phyloP scores from a whole-genome alignment of 2,329 filamentous ascomycete genomes.

The Immersiporthe knoxdaviesiana region DNA sequence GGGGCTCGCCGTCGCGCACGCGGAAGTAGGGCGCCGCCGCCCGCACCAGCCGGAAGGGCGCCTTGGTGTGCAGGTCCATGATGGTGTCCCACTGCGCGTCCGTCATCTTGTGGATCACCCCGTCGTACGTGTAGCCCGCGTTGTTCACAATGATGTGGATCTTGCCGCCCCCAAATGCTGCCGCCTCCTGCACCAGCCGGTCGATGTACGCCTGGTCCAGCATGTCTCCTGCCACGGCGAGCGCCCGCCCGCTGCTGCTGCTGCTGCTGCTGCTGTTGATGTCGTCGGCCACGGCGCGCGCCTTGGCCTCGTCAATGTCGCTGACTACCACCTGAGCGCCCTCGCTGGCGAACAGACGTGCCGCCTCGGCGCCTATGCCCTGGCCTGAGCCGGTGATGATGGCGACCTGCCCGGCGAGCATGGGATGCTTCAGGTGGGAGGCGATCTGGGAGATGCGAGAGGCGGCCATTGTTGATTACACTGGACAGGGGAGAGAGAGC shows the following conservation, averaged over 20 bases:
- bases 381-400: conserved; percentile 88
- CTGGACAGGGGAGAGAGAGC: not conserved
- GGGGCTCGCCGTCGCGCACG: conserved; percentile 77
- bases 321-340: conserved; percentile 83
- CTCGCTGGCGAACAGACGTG: conserved; percentile 82
- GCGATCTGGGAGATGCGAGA: conserved; percentile 71
- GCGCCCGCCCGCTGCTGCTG: conserved; percentile 64
- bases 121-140: conserved; percentile 91
- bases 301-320: conserved; percentile 80
- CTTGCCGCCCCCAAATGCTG: conserved; percentile 82
- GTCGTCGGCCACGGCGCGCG: conserved; percentile 64
- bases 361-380: conserved; percentile 85
- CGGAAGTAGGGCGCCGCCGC: conserved; percentile 85
- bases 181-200: conserved; percentile 72
- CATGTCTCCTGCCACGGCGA: conserved; percentile 78
- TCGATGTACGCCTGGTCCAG: conserved; percentile 71
- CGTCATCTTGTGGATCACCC: conserved; percentile 88
- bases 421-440: conserved; percentile 79
- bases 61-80: conserved; percentile 79
- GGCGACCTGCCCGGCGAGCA: conserved; percentile 79
- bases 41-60: conserved; percentile 81
- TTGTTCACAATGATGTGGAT: conserved; percentile 93
- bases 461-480: conserved; percentile 47
- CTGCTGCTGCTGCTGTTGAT: conserved; percentile 60
- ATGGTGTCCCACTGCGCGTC: conserved; percentile 94